phyloP scores from a whole-genome alignment of 208 protist genomes.

The Vickermania ingenoplastis region DNA sequence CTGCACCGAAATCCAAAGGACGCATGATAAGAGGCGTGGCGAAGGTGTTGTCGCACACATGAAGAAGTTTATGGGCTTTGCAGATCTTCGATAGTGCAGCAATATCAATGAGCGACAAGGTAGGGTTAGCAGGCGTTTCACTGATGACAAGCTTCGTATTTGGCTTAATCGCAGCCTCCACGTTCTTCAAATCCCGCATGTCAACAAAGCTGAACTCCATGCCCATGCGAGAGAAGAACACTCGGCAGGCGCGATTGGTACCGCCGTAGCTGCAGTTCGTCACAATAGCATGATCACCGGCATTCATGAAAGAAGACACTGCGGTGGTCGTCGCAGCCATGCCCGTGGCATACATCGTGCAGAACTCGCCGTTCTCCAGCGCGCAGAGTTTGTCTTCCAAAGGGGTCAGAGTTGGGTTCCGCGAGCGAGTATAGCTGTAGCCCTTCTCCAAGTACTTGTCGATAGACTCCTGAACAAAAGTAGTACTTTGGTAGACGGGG shows the following conservation, averaged over 20 bases:
- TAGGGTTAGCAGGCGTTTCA: constrained; percentile 95
- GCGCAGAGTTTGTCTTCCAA: constrained; percentile 87
- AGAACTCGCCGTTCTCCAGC: constrained; percentile 88
- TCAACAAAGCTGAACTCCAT: constrained; percentile 93
- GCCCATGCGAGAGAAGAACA: constrained; percentile 81
- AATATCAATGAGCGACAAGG: constrained; percentile 90
- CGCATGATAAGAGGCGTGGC: constrained; percentile 93
- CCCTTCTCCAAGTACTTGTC: constrained; percentile 67
- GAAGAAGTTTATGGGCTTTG: constrained; percentile 62
- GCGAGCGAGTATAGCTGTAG: constrained; percentile 89
- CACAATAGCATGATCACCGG: constrained; percentile 86
- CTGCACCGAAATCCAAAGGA: constrained; percentile 92
- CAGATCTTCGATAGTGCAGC: constrained; percentile 76
- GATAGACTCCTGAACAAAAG: constrained; percentile 87
- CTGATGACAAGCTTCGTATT: constrained; percentile 93
- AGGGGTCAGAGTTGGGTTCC: constrained; percentile 91
- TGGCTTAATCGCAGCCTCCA: constrained; percentile 68
- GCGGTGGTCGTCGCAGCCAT: constrained; percentile 87
- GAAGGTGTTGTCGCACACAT: constrained; percentile 96
- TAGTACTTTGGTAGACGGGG: constrained; percentile 82
- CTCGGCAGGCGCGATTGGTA: constrained; percentile 84
- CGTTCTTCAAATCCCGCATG: constrained; percentile 81
- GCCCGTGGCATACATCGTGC: constrained; percentile 78
- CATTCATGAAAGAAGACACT: constrained; percentile 85
- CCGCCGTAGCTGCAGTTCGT: constrained; percentile 95